A percentile compares a stretch with the other conserved stretches of the same genome.
These are phyloP conservation scores for Boletus insuetus DNA, from an alignment of 768 basidiomycete genomes.

Conservation along the genomic window DNA sequence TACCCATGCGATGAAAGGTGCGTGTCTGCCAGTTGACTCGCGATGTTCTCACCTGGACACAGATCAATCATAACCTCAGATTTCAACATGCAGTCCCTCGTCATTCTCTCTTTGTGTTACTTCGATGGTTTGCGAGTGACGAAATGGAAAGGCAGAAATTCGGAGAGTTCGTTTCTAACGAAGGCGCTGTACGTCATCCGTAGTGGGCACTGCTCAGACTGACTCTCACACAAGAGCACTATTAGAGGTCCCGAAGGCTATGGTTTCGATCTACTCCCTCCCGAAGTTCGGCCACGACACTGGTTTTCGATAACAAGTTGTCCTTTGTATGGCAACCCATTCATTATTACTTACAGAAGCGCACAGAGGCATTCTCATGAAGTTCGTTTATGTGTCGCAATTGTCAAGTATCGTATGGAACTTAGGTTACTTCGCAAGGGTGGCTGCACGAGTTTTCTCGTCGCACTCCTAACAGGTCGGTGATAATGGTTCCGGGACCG, in stretches of 20 bases:
- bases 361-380: conserved; percentile 54
- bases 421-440: conserved; percentile 78
- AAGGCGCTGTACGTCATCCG: conserved; percentile 57
- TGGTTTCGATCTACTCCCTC: conserved; percentile 72
- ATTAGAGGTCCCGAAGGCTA: conserved; percentile 60
- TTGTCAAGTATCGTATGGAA: conserved; percentile 82
- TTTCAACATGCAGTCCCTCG: conserved; percentile 77
- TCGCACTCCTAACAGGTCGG: conserved; percentile 56
- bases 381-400: conserved; percentile 86
- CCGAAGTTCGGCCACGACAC: conserved; percentile 66
- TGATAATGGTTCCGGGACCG: conserved; percentile 82
- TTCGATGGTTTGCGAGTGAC: conserved; percentile 74
- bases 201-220: conserved; percentile 59
- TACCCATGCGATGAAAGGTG: conserved; percentile 37
- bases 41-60: not conserved
- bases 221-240: conserved; percentile 51
- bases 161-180: conserved; percentile 71
- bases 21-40: not conserved
- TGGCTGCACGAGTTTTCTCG: conserved; percentile 80
- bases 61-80: conserved; percentile 22
- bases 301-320: conserved; percentile 94
- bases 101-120: conserved; percentile 79
- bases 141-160: conserved; percentile 77
- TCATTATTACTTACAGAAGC: not conserved
- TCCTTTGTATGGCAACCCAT: conserved; percentile 8